A percentile compares a stretch with the other conserved stretches of the same genome.
Conservation (phyloP, 495 filamentous ascomycete species). For the Trichocladium antarcticum region DNA sequence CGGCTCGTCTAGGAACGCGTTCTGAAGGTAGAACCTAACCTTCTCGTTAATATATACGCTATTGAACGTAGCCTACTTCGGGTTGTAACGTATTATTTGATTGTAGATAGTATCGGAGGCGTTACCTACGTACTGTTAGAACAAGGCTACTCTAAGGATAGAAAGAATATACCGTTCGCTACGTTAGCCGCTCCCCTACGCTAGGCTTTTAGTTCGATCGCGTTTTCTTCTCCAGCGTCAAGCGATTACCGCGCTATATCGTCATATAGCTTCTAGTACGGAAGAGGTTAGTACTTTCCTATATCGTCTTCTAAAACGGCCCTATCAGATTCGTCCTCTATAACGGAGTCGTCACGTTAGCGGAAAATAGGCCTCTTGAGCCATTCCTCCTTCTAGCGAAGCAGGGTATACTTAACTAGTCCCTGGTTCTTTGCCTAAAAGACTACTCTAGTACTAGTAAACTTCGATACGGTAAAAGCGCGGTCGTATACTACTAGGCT, state of each 20-base stretch:
- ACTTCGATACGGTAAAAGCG: conserved; percentile 10
- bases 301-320: neutral
- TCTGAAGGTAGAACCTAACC: too few species aligned
- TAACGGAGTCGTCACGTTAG: conserved; percentile 4
- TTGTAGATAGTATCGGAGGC: conserved; percentile 3
- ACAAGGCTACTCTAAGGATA: conserved; percentile 2
- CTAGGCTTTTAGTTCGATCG: conserved; percentile 8
- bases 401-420: conserved; percentile 14
- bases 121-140: conserved; percentile 3
- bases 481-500: conserved; percentile 6
- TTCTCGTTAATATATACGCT: too few species aligned
- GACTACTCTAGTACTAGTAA: conserved; percentile 11
- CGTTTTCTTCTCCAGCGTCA: conserved; percentile 12
- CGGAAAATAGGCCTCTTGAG: conserved; percentile 24
- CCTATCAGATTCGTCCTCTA: neutral
- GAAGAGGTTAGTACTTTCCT: conserved; percentile 8
- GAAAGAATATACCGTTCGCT: conserved; percentile 11
- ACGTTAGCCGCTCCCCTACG: conserved; percentile 14
- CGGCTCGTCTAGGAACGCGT: too few species aligned
- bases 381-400: conserved; percentile 19
- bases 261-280: conserved; percentile 12
- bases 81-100: conserved; percentile 20
- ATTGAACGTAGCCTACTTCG: conserved; percentile 14
- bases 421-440: conserved; percentile 17
- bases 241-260: conserved; percentile 17